Evolutionary conservation across 768 basidiomycete species (phyloP), one percentile per base, ranked within the genome.

Genomic region (Termitomyces titanicus): DNA sequence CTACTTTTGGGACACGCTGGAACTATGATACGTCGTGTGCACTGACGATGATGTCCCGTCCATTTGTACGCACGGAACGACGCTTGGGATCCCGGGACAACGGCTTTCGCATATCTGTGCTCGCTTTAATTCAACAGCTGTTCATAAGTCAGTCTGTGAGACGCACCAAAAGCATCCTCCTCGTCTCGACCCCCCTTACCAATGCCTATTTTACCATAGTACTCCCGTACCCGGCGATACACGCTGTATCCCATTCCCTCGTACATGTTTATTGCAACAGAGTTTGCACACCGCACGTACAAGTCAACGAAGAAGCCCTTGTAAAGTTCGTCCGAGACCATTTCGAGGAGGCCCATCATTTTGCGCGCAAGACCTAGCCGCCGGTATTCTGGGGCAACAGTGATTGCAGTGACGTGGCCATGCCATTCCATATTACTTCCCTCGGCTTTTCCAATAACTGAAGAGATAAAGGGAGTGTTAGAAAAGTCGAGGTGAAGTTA

Each of bases 371-470:
- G 85, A 1, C 85, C 84, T 3, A 98, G 81, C 3, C 91, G 87
- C 39, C 97, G 89, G 70, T 92, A 97, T 63, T 92, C 86, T 12
- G 97, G 97, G 0, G 94, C 90, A 52, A 99, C 94, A 5, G 94
- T 93, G 47, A 99, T 76, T 0, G 95, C 95, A 0, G 96, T 98
- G 64, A 98, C 86, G 65, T 98, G 97, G 0, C 94, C 96, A 64
- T 94, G 93, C 85, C 89, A 93, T 64, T 95, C 94, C 1, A 70
- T 55, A 0, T 77, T 75, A 5, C 69, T 59, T 2, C 94, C 94
- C 70, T 97, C 94, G 1, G 94, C 92, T 65, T 98, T 99, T 24
- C 94, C 94, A 48, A 99, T 78, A 62, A 98, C 97, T 44, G 38
- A 8, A 40, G 37, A 31, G 35, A 15, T 25, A 12, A 18, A 35